phyloP scores from a whole-genome alignment of 306 rosid species.

The Arachis stenosperma region DNA sequence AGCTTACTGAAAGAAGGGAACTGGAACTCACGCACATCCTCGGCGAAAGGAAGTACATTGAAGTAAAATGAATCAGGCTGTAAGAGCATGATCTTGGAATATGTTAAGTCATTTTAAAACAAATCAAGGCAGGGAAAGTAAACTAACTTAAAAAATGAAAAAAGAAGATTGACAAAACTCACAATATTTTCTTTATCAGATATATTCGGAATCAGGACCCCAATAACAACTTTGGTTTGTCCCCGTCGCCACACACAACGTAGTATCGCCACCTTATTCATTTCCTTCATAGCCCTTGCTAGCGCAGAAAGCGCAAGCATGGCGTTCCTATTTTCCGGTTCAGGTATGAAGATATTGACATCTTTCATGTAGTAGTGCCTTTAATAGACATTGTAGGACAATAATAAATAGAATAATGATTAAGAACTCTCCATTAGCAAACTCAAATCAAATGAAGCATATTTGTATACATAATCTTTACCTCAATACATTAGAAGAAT shows the following conservation, averaged over 20 bases:
- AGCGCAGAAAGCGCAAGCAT: conserved; percentile 78
- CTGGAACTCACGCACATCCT: conserved; percentile 90
- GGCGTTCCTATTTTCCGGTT: conserved; percentile 68
- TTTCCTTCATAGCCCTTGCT: conserved; percentile 91
- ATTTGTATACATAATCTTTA: conserved; percentile 24
- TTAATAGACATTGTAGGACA: conserved; percentile 34
- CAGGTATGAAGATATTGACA: conserved; percentile 72
- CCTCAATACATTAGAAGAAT: conserved; percentile 73
- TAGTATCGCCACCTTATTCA: conserved; percentile 78
- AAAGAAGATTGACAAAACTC: conserved; percentile 37
- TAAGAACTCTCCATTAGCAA: conserved; percentile 20
- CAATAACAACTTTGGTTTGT: conserved; percentile 66
- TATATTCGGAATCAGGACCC: conserved; percentile 79
- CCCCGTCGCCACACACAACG: conserved; percentile 92
- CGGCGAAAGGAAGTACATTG: conserved; percentile 83
- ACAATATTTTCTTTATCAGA: conserved; percentile 70
- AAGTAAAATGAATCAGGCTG: conserved; percentile 93
- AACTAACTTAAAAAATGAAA: not conserved
- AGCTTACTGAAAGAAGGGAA: conserved; percentile 74
- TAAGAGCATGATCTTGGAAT: conserved; percentile 40
- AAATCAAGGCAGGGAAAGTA: not conserved
- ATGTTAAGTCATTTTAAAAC: conserved; percentile 7
- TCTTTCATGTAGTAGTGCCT: conserved; percentile 93
- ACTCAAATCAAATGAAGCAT: conserved; percentile 33
- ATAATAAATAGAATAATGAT: conserved; percentile 11